Base-by-base conservation (phyloP, 139 green algal genomes). In the Coccomyxa sp. region DNA sequence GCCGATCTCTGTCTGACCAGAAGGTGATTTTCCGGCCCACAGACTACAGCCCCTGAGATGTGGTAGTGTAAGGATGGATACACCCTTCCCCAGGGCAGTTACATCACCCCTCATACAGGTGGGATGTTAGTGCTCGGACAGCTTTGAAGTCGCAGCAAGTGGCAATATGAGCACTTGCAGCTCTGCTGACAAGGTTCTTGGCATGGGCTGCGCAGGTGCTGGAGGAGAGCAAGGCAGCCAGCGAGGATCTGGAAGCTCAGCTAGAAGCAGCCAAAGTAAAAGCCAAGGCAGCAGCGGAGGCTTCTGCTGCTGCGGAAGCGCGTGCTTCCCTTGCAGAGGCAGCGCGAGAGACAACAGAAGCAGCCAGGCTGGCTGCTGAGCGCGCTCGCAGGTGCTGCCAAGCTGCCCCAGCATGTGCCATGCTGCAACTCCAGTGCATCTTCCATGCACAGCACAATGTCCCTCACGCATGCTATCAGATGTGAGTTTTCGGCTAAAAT, bases 281-380 rank as follows among this genome's bases (percentile, higher is more conserved):
- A 29, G 64, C 64, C 24, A 10, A 34, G 64, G 64, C 64, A 3
- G 64, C 64, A 37, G 64, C n/a, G 8, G 74, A 40, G 9, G 38
- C 74, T 7, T 58, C 75, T 7, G 35, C 58, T 33, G 73, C 70
- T 4, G 70, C 77, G 3, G 70, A 79, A 6, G 74, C 58, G 22
- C 55, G 77, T 7, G 73, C 75, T 10, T 29, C 44, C 29, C 58
- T 70, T 7, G 70, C 77, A 7, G 75, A 79, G 16, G 74, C 39
- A 9, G 72, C 39, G n/a, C 55, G 33, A 14, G 74, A 38, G 2
- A 9, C 36, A 6, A 69, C 70, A 68, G 54, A 68, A 22, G 71
- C 70, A 10, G 70, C 55, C 18, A 68, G 81, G n/a, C 76, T 79
- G 16, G 79, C 86, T 73, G 83, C 86, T 9, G 86, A 90, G 50